Evolutionary conservation across 2,329 filamentous ascomycete species (phyloP).

Genomic region (Huntiella decipiens): DNA sequence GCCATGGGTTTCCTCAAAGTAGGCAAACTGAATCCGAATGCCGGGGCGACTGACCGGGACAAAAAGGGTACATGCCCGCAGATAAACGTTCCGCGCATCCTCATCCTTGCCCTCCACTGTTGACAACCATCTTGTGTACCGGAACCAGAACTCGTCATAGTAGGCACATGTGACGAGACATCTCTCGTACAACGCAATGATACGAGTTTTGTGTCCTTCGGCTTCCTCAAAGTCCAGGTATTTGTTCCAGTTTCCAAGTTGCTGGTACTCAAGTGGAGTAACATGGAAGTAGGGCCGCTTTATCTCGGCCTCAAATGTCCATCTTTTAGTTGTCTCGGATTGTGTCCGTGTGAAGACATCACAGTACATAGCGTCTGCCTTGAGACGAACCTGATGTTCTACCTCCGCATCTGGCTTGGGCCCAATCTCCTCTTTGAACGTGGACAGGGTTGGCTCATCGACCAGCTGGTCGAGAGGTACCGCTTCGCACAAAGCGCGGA

Average conservation of each 20-base stretch:
- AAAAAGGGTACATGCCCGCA: conserved; percentile 66
- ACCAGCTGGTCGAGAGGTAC: conserved; percentile 58
- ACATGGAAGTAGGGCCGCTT: conserved; percentile 96
- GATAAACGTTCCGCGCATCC: conserved; percentile 80
- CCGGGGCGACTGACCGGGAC: conserved; percentile 72
- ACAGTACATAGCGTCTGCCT: conserved; percentile 64
- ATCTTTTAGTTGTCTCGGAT: conserved; percentile 74
- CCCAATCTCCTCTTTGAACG: conserved; percentile 50
- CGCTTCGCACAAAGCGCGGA: conserved; percentile 55
- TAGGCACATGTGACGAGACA: conserved; percentile 83
- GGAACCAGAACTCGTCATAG: conserved; percentile 95
- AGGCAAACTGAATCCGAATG: conserved; percentile 76
- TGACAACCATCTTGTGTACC: conserved; percentile 91
- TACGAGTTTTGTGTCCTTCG: conserved; percentile 58
- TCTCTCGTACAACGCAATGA: conserved; percentile 75
- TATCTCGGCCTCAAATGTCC: conserved; percentile 86
- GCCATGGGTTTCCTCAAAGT: conserved; percentile 76
- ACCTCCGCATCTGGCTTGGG: conserved; percentile 54
- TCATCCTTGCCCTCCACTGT: conserved; percentile 65
- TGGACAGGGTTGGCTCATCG: conserved; percentile 44
- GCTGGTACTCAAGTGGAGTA: conserved; percentile 69
- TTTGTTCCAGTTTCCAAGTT: conserved; percentile 81
- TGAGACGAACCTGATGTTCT: conserved; percentile 62
- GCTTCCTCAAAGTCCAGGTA: conserved; percentile 91
- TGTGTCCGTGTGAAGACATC: conserved; percentile 68